Base-by-base conservation (phyloP, 148 eudicot species). In the Vaccinium corymbosum region DNA sequence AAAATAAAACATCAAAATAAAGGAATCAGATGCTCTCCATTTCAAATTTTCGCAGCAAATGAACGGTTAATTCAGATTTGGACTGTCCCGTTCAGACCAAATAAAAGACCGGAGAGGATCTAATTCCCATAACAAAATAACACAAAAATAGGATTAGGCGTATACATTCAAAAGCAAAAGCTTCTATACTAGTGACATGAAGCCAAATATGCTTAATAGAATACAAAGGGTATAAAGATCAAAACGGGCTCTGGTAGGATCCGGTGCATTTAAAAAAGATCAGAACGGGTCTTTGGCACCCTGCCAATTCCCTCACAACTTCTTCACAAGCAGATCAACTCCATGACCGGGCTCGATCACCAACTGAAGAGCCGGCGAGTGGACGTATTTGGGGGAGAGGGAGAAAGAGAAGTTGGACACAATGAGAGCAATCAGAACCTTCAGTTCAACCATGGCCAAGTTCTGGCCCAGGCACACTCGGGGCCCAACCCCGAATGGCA, bases 401-500 rank as follows among this genome's bases (percentile, higher is more conserved):
- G 78, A 25, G 66, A 82, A 17, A 6, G 78, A 64, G 38, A 82
- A 82, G 49, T 72, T 82, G 68, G 84, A 82, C 27, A 82, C 7
- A 0, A 82, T n/a, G 52, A 82, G 27, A 10, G 84, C 78, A 15
- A 82, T 35, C 25, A 82, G 16, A 0, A 72, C 56, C 15, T 82
- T 82, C 17, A 82, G 66, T 25, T 82, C 78, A 53, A 51, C 79
- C 75, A 82, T 53, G 48, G 84, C 84, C 29, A 82, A 82, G 11
- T 72, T 72, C 15, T 73, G 79, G 15, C 84, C 84, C 17, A 82
- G 51, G 17, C 78, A 82, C 16, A 82, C 22, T 0, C 75, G 84
- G 14, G 84, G 84, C 3, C 84, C 79, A 1, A 82, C 25, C 68
- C 84, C 84, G 25, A 82, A 82, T 16, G 84, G 84, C 78, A 82